Evolutionary conservation across 495 filamentous ascomycete species (phyloP).

Genomic region (Neurospora sp.): DNA sequence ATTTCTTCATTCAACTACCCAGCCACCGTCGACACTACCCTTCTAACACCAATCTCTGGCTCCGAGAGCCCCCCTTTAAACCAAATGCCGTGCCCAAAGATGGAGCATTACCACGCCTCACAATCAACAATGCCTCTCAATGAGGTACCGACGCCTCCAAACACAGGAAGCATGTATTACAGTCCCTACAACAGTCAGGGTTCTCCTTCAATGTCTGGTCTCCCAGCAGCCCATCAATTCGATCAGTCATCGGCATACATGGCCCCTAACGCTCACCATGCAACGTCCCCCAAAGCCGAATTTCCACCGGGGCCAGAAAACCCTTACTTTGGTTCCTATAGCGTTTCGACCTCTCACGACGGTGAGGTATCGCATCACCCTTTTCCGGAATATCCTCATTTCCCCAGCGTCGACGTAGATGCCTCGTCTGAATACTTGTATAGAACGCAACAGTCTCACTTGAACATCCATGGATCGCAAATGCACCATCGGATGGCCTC

Average conservation of each 20-base stretch:
- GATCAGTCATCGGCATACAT: constrained; percentile 21
- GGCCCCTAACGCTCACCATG: constrained; percentile 19
- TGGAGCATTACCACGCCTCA: constrained; percentile 21
- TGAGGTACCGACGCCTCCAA: constrained; percentile 35
- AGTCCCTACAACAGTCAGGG: constrained; percentile 26
- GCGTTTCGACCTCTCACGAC: constrained; percentile 18
- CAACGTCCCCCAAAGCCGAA: constrained; percentile 21
- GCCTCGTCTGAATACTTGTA: constrained; percentile 1
- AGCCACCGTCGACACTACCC: constrained; percentile 30
- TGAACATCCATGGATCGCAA: constrained; percentile 7
- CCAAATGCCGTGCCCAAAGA: constrained; percentile 27
- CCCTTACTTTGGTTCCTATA: constrained; percentile 22
- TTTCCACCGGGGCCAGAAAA: constrained; percentile 18
- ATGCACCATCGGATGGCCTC: constrained; percentile 18
- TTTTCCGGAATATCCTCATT: constrained; percentile 13
- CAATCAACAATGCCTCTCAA: constrained; percentile 20
- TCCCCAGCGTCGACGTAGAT: constrained; percentile 9
- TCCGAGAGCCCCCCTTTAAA: constrained; percentile 33
- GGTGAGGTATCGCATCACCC: constrained; percentile 18
- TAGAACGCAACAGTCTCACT: constrained; percentile 7
- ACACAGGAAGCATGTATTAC: constrained; percentile 32
- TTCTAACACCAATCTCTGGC: constrained; percentile 37
- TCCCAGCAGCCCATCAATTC: constrained; percentile 14
- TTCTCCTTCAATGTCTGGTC: constrained; percentile 26
- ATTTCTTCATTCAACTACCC: constrained; percentile 37